phyloP scores from a whole-genome alignment of 441 rosid genomes.

The Erysimum cheiri region DNA sequence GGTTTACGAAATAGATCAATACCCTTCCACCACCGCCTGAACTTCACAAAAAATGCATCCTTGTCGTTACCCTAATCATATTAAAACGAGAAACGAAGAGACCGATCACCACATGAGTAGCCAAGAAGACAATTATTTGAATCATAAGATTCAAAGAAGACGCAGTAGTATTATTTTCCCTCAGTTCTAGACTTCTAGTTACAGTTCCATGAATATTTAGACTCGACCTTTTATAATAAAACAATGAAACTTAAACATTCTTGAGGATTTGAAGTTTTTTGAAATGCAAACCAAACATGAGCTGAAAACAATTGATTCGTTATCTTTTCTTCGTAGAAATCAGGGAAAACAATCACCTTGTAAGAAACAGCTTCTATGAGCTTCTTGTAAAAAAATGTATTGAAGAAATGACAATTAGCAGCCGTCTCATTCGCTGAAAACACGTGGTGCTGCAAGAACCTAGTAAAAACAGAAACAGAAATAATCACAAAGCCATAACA shows the following conservation, averaged over 20 bases:
- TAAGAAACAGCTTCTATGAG: constrained; percentile 73
- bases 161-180: neutral
- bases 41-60: constrained; percentile 69
- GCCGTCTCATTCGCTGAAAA: constrained; percentile 56
- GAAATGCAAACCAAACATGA: constrained; percentile 18
- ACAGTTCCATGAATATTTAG: neutral
- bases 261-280: neutral
- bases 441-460: constrained; percentile 72
- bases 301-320: constrained; percentile 15
- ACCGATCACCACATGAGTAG: constrained; percentile 19
- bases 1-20: constrained; percentile 84
- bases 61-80: constrained; percentile 48
- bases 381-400: constrained; percentile 90
- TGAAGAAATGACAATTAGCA: constrained; percentile 75
- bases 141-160: constrained; percentile 11
- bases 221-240: neutral
- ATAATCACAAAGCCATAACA: neutral
- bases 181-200: neutral
- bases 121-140: constrained; percentile 9
- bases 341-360: constrained; percentile 60
- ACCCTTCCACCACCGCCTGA: constrained; percentile 99
- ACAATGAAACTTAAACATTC: neutral
- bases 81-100: constrained; percentile 21
- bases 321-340: neutral
- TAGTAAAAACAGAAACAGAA: constrained; percentile 36